Evolutionary conservation across 106 monocot species (phyloP).

Genomic region (Gastrodia elata): DNA sequence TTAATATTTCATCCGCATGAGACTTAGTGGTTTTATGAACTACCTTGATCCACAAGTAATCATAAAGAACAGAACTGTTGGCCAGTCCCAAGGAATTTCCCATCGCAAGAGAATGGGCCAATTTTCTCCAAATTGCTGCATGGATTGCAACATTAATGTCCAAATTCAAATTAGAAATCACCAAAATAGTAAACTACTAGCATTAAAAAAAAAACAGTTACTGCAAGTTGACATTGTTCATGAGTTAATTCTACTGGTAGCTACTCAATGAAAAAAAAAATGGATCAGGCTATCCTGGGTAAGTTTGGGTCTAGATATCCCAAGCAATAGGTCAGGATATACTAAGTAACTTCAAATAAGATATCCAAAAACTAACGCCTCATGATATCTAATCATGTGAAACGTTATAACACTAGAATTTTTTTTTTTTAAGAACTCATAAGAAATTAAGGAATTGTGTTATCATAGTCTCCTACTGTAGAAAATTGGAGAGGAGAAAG

Average conservation of each 20-base stretch:
- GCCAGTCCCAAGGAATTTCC: conserved; percentile 92
- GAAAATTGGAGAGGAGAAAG: too few relatives aligned
- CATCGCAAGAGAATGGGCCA: conserved; percentile 72
- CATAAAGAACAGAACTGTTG: conserved; percentile 67
- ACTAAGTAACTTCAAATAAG: too few relatives aligned
- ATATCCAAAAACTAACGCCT: too few relatives aligned
- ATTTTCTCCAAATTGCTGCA: conserved; percentile 25
- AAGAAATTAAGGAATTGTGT: too few relatives aligned
- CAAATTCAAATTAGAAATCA: background rate
- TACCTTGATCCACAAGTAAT: conserved; percentile 73
- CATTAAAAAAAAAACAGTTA: background rate
- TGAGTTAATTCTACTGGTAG: background rate
- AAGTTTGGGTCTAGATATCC: too few relatives aligned
- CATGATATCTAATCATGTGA: too few relatives aligned
- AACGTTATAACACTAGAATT: too few relatives aligned
- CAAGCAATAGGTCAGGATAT: too few relatives aligned
- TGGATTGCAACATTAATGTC: background rate
- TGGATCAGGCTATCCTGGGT: background rate
- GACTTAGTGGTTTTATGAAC: background rate
- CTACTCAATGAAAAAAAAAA: background rate
- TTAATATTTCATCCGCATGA: background rate
- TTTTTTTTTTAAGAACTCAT: too few relatives aligned
- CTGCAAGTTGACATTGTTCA: background rate
- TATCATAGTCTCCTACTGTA: too few relatives aligned
- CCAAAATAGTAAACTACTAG: background rate